A percentile compares a stretch with the other conserved stretches of the same genome.
Evolutionary conservation across 1,284 basidiomycete species (phyloP).

Genomic region (Ustilago hordei): DNA sequence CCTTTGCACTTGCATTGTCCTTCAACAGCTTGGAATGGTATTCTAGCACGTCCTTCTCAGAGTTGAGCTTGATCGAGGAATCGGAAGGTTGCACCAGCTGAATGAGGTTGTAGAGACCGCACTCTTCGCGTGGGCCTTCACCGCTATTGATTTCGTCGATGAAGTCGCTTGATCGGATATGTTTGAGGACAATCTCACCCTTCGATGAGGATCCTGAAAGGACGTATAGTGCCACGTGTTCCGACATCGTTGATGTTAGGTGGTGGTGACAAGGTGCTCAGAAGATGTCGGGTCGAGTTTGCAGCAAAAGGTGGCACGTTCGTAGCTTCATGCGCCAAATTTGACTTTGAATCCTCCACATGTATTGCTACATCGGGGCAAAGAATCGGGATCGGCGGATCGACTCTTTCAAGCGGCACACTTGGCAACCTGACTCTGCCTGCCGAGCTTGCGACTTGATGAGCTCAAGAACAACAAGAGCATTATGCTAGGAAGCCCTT

Average conservation of each 20-base stretch:
- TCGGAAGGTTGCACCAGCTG: constrained; percentile 28
- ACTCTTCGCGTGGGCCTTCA: constrained; percentile 51
- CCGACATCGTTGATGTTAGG: constrained; percentile 16
- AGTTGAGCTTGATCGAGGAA: constrained; percentile 11
- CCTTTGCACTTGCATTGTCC: constrained; percentile 20
- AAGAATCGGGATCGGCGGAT: constrained; percentile 19
- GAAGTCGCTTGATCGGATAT: constrained; percentile 55
- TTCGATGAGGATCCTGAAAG: constrained; percentile 23
- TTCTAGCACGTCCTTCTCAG: constrained; percentile 30
- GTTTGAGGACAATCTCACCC: constrained; percentile 32
- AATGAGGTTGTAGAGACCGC: constrained; percentile 52
- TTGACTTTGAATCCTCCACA: constrained; percentile 22
- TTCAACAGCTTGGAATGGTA: constrained; percentile 34
- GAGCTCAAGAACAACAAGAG: no score
- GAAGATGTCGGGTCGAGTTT: neutral
- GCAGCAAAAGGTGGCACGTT: constrained; percentile 5
- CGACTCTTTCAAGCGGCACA: neutral
- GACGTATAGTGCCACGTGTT: constrained; percentile 53
- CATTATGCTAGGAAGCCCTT: neutral
- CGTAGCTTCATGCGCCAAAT: constrained; percentile 17
- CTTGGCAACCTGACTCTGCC: no score
- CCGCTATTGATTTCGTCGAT: constrained; percentile 60
- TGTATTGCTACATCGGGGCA: neutral
- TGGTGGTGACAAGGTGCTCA: neutral
- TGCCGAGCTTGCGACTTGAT: neutral